Evolutionary conservation across 2,329 filamentous ascomycete genomes (phyloP).

Genomic region (Huntiella bhutanensis): DNA sequence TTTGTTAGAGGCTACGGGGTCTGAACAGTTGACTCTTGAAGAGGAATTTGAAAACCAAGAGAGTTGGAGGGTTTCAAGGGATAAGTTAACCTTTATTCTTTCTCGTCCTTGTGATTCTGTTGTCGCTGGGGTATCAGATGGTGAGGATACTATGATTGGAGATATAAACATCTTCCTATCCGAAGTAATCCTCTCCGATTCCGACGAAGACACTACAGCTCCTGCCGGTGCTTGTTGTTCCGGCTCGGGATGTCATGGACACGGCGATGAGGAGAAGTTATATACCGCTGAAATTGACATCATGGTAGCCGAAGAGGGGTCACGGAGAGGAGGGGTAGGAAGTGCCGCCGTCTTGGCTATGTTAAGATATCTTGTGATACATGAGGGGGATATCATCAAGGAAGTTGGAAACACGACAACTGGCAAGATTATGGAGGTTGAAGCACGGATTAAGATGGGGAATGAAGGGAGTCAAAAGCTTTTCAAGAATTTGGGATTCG

Average conservation of each 20-base stretch:
- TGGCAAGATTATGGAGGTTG: slow-evolving; percentile 26
- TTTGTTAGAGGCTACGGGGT: slow-evolving; percentile 71
- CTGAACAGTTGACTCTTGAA: slow-evolving; percentile 58
- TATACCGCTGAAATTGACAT: slow-evolving; percentile 61
- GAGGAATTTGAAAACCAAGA: slow-evolving; percentile 82
- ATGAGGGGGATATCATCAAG: slow-evolving; percentile 33
- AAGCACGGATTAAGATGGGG: slow-evolving; percentile 38
- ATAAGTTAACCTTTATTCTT: slow-evolving; percentile 86
- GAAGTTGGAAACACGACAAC: slow-evolving; percentile 20
- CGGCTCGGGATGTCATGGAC: slow-evolving; percentile 13
- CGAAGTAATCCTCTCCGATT: slow-evolving; percentile 18
- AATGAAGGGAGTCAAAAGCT: slow-evolving; percentile 34
- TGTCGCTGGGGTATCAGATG: slow-evolving; percentile 30
- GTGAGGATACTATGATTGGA: slow-evolving; percentile 41
- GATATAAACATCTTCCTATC: slow-evolving; percentile 71
- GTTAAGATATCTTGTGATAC: slow-evolving; percentile 43
- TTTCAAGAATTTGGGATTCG: slow-evolving; percentile 33
- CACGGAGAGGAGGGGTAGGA: slow-evolving; percentile 47
- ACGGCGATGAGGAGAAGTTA: slow-evolving; percentile 12
- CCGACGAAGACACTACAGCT: slow-evolving; percentile 27
- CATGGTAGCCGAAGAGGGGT: slow-evolving; percentile 50
- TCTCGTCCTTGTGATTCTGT: background rate
- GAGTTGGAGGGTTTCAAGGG: slow-evolving; percentile 63
- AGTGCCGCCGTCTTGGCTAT: slow-evolving; percentile 46
- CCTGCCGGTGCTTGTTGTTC: slow-evolving; percentile 4